Evolutionary conservation across 1,284 basidiomycete genomes (phyloP), one percentile per base, ranked within the genome.

Genomic region (Hemileia vastatrix): DNA sequence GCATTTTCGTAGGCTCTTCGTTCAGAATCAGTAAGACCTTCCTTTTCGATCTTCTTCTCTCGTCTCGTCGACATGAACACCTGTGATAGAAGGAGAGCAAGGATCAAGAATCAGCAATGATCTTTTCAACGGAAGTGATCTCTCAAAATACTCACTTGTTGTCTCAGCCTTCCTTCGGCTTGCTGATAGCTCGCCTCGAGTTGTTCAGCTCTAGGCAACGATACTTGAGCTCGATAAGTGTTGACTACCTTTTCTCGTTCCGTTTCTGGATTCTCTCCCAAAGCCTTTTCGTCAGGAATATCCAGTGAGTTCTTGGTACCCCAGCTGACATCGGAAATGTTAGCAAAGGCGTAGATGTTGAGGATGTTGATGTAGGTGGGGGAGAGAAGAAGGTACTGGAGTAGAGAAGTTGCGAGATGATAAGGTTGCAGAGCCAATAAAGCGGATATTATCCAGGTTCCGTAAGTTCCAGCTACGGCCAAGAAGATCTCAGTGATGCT

Each of bases 351-450:
- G 31, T 50, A 50, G 23, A 50, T 18, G 31, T 50, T 50, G 9
- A 50, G 23, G 13, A 50, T 11, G n/a, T 50, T 50, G 48, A 50
- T 50, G 45, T 70, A 73, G 5, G 71, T 72, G 18, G 72, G 72
- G 3, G 68, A 64, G 1, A 74, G 65, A 1, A 74, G 65, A 1
- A 74, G 55, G 51, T 74, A 74, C 59, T 74, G 72, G 11, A 71
- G 18, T 50, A 72, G 72, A 40, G 63, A 65, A 2, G 72, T 74
- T 50, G 72, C 50, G n/a, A 74, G 55, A 53, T 74, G 72, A 45
- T 70, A 48, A 13, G 72, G 72, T 49, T 74, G 72, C 54, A 71
- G 67, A 15, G 72, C 71, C 4, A 74, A 63, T 4, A 74, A 8
- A 15, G 70, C 70, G 4, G 56, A 57, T 21, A 73, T 45, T 5